Percentiles rank a stretch among this genome's conserved stretches.
These are phyloP conservation scores for Russula vinacea DNA, from an alignment of 768 basidiomycete genomes.

Conservation along the genomic window DNA sequence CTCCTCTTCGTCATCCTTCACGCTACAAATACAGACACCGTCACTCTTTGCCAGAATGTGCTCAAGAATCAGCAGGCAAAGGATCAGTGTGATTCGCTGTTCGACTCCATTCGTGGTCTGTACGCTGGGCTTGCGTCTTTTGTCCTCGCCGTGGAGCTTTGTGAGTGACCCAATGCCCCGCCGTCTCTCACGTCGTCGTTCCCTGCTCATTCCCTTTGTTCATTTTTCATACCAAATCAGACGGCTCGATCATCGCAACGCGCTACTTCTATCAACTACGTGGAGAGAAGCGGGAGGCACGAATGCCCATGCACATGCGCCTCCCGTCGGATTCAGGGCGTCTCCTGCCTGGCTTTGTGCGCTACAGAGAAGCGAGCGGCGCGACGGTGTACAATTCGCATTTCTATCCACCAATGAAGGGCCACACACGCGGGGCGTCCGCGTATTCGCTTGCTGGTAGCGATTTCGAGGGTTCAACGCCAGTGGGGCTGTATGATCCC, in stretches of 20 bases:
- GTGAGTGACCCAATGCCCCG: conserved; percentile 40
- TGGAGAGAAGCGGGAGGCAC: conserved; percentile 27
- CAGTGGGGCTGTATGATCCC: conserved; percentile 2
- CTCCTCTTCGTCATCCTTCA: conserved; percentile 50
- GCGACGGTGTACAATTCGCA: conserved; percentile 23
- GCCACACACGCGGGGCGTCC: conserved; percentile 4
- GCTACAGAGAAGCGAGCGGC: conserved; percentile 24
- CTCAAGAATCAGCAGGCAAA: conserved; percentile 43
- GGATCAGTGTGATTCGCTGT: conserved; percentile 45
- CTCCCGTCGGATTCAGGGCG: background rate
- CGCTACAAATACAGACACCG: conserved; percentile 44
- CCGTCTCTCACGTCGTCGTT: background rate
- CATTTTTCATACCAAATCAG: conserved; percentile 7
- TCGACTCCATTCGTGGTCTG: conserved; percentile 44
- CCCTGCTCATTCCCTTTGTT: background rate
- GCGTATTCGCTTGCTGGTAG: background rate
- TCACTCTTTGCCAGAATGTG: conserved; percentile 46
- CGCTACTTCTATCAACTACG: conserved; percentile 30
- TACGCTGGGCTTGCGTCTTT: conserved; percentile 45
- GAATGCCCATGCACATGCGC: conserved; percentile 14
- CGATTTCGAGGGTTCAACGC: conserved; percentile 2
- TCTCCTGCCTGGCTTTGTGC: conserved; percentile 23
- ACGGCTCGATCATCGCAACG: conserved; percentile 31
- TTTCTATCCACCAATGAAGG: background rate
- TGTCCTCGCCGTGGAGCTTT: conserved; percentile 53